A percentile compares a stretch with the other conserved stretches of the same genome.
Evolutionary conservation across 192 early-diverging fungal species (phyloP).

Genomic region (Pilaira anomala): DNA sequence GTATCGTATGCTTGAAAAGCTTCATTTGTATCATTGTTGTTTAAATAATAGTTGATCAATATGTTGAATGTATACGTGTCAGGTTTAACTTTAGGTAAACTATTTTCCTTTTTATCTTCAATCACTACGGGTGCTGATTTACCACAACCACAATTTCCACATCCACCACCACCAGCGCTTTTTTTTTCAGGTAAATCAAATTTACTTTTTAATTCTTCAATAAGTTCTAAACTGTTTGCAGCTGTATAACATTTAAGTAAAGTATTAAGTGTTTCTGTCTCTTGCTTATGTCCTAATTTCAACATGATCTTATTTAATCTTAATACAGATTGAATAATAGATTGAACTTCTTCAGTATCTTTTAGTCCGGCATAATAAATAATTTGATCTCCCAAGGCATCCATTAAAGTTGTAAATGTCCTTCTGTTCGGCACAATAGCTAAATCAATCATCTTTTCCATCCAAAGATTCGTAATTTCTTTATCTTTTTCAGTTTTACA

Average conservation of each 20-base stretch:
- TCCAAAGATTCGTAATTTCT: slow-evolving; percentile 14
- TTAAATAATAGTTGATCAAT: slow-evolving; percentile 15
- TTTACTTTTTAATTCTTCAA: neutral
- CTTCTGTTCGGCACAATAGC: slow-evolving; percentile 12
- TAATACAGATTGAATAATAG: neutral
- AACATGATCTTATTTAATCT: slow-evolving; percentile 7
- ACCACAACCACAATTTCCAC: slow-evolving; percentile 3
- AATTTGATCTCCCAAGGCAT: slow-evolving; percentile 15
- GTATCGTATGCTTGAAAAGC: slow-evolving; percentile 14
- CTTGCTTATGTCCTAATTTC: slow-evolving; percentile 9
- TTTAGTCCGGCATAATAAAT: slow-evolving; percentile 4
- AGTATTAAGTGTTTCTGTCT: neutral
- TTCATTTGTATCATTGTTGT: neutral
- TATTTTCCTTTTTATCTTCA: neutral
- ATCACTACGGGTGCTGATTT: neutral
- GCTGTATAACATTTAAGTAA: slow-evolving; percentile 3
- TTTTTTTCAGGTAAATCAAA: slow-evolving; percentile 3
- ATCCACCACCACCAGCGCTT: neutral
- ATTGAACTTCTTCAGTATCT: neutral
- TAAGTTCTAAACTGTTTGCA: neutral
- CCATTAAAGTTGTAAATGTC: slow-evolving; percentile 17
- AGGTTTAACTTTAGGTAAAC: neutral
- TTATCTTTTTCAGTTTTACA: slow-evolving; percentile 2
- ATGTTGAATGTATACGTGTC: slow-evolving; percentile 23
- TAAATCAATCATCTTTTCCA: slow-evolving; percentile 18